Evolutionary conservation across 768 basidiomycete genomes (phyloP).

Genomic region (Termitomyces sp.): DNA sequence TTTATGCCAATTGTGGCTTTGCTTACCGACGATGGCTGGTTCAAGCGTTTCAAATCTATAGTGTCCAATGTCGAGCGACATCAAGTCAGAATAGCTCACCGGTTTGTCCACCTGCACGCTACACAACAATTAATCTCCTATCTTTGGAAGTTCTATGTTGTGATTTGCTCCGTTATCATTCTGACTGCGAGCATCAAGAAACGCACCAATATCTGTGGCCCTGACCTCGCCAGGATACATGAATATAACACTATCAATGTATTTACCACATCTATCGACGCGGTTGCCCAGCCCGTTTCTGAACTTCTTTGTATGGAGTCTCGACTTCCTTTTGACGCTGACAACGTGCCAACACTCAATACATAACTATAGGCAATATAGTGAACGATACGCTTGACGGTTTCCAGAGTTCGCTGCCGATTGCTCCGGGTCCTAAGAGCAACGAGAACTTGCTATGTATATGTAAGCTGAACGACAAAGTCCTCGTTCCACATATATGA

Average conservation of each 20-base stretch:
- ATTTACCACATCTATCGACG: slow-evolving; percentile 21
- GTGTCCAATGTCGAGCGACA: slow-evolving; percentile 17
- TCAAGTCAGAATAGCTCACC: slow-evolving; percentile 17
- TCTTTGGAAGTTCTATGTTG: not conserved
- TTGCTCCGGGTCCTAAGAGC: not conserved
- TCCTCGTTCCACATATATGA: not conserved
- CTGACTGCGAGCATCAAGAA: slow-evolving; percentile 19
- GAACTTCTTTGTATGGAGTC: slow-evolving; percentile 10
- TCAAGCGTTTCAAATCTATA: slow-evolving; percentile 14
- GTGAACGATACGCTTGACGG: not conserved
- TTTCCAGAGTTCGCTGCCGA: not conserved
- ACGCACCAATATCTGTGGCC: slow-evolving; percentile 20
- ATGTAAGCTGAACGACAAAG: not conserved
- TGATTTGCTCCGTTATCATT: slow-evolving; percentile 6
- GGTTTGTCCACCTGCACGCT: slow-evolving; percentile 17
- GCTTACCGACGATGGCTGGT: slow-evolving; percentile 17
- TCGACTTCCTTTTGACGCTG: slow-evolving; percentile 14
- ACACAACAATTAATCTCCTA: not conserved
- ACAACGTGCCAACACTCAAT: not conserved
- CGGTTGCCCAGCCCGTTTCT: slow-evolving; percentile 16
- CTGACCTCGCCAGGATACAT: slow-evolving; percentile 20
- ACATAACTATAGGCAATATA: not conserved
- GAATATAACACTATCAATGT: slow-evolving; percentile 15
- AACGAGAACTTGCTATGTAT: not conserved
- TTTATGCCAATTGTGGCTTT: slow-evolving; percentile 14